Base-by-base conservation (phyloP, 768 basidiomycete genomes). In the Suillus fuscotomentosus region DNA sequence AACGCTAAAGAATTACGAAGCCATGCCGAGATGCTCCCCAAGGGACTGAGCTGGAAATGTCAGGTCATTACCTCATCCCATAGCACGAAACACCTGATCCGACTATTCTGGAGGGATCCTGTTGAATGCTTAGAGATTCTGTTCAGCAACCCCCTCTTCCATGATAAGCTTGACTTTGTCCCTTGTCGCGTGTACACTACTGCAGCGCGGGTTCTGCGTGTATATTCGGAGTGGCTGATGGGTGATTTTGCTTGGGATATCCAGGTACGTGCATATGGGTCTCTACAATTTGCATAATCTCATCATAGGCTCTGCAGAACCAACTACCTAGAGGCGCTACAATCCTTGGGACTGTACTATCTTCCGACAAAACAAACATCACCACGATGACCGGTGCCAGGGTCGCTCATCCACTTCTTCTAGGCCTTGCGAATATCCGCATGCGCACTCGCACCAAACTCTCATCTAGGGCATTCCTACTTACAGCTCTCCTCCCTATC, bases 291-390 rank as follows among this genome's bases (percentile, higher is more conserved):
- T 0, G 11, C 36, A 48, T 39, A 34, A 31, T 61, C 41, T 20
- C 39, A 20, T 70, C 5, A 27, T 48, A 5, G 76, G 73, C 3
- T 66, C 70, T 1, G 39, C 39, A 39, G 39, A 39, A 39, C 39
- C 39, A 39, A 39, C 39, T 39, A 39, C 39, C 39, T 39, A 39
- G 39, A 39, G 39, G 39, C 39, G 13, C 39, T 39, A 77, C 75
- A 7, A 63, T 79, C 36, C 66, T 78, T 9, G 75, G 77, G 11
- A 66, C 70, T 1, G 68, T 79, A 20, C 57, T 72, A 8, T 72
- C 73, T 22, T 75, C 72, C 1, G 74, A 79, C 63, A 79, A 77
- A 63, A 76, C 78, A 17, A 69, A 70, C 64, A 51, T 65, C 7
- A 61, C 63, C 3, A 42, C 56, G 15, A 60, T 65, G 34, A 64